Conservation (phyloP, 2,329 filamentous ascomycete species). For the Aspergillus arachidicola region DNA sequence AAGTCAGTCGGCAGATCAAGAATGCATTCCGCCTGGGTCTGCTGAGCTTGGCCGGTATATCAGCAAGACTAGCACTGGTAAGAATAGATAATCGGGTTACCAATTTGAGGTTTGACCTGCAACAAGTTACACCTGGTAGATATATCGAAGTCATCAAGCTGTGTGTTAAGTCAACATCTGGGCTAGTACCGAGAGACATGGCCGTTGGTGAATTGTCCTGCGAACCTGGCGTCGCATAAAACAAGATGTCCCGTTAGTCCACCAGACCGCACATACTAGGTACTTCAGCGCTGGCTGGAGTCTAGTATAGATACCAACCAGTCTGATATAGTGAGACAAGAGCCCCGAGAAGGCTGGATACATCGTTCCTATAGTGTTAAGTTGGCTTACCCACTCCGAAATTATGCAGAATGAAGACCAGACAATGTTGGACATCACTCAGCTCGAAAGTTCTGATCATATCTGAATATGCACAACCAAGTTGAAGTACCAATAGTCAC, state of each 20-base stretch:
- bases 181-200: neutral
- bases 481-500: neutral
- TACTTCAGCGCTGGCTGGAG: neutral
- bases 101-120: neutral
- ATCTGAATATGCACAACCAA: too few species aligned
- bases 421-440: neutral
- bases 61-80: neutral
- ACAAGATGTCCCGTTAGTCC: neutral
- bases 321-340: too few species aligned
- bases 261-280: neutral
- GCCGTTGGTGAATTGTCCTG: neutral
- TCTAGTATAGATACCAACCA: neutral
- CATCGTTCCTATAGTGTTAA: neutral
- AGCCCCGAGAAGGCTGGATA: neutral
- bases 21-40: neutral
- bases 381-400: neutral
- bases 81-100: neutral
- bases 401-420: neutral
- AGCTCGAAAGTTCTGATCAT: neutral
- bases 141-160: neutral
- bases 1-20: neutral
- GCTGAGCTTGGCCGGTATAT: neutral
- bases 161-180: neutral
- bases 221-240: neutral
- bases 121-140: neutral